Conservation (phyloP, 805 yeast species). For the Teunomyces panamensis region DNA sequence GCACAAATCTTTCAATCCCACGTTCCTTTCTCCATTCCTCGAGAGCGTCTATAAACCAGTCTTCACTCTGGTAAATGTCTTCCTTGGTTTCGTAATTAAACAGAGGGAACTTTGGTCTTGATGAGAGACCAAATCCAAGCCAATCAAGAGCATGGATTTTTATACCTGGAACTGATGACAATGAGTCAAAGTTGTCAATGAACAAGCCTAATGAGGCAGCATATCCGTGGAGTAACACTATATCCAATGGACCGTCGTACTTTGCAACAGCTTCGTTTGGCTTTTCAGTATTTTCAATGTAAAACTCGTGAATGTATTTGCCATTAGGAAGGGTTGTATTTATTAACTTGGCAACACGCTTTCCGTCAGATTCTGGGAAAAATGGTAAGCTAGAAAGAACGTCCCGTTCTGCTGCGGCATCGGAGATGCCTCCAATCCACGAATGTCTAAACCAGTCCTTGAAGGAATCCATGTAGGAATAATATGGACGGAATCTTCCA, state of each 20-base stretch:
- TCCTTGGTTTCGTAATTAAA: conserved; percentile 27
- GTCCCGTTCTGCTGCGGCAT: conserved; percentile 29
- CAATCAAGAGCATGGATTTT: conserved; percentile 67
- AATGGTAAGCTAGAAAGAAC: conserved; percentile 60
- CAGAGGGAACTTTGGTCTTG: conserved; percentile 48
- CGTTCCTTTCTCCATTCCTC: conserved; percentile 42
- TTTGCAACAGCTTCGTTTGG: conserved; percentile 21
- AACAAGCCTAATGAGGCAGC: conserved; percentile 89
- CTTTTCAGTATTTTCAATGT: conserved; percentile 46
- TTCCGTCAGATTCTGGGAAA: conserved; percentile 51
- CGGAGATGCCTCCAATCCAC: conserved; percentile 15
- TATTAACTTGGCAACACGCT: conserved; percentile 44
- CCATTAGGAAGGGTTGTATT: conserved; percentile 56
- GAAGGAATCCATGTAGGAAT: conserved; percentile 7
- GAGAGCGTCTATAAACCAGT: conserved; percentile 43
- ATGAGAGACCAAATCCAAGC: conserved; percentile 69
- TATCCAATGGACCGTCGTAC: conserved; percentile 32
- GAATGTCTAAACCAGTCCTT: conserved; percentile 33
- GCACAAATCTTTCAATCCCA: conserved; percentile 30
- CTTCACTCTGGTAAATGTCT: conserved; percentile 36
- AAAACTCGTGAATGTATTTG: conserved; percentile 73
- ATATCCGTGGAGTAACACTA: conserved; percentile 86
- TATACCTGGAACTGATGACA: conserved; percentile 49
- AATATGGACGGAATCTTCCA: conserved; percentile 2
- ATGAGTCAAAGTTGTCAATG: conserved; percentile 59